Conservation (phyloP, 495 filamentous ascomycete species). For the Astrothelium macrocarpum region DNA sequence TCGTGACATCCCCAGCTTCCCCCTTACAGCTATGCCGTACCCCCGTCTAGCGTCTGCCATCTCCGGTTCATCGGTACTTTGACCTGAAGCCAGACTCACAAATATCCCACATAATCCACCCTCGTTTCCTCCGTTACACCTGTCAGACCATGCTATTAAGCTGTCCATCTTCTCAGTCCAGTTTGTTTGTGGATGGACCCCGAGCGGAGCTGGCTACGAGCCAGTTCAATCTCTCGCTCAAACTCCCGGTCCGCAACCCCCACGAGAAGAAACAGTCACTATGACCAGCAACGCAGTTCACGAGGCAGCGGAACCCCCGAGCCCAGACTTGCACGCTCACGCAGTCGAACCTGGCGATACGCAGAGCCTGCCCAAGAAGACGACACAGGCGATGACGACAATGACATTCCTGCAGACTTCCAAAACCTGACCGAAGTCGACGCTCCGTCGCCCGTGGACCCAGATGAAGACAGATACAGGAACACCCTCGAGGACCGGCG, state of each 20-base stretch:
- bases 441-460: constrained; percentile 12
- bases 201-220: not conserved
- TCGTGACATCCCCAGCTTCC: not conserved
- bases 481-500: constrained; percentile 7
- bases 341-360: not conserved
- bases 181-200: not conserved
- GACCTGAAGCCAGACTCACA: not conserved
- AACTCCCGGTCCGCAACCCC: not conserved
- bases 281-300: constrained; percentile 12
- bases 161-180: not conserved
- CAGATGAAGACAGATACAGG: constrained; percentile 1
- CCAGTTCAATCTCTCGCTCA: not conserved
- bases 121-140: not conserved
- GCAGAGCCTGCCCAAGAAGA: not conserved
- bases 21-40: not conserved
- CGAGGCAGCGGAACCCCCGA: not conserved
- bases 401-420: constrained; percentile 7
- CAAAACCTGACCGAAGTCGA: constrained; percentile 20
- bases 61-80: not conserved
- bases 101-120: not conserved
- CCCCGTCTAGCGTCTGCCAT: not conserved
- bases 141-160: not conserved
- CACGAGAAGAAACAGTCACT: constrained; percentile 12
- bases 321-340: not conserved
- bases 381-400: not conserved